A percentile compares a stretch with the other conserved stretches of the same genome.
phyloP scores from a whole-genome alignment of 129 eudicot species.

The Cynara cardunculus region DNA sequence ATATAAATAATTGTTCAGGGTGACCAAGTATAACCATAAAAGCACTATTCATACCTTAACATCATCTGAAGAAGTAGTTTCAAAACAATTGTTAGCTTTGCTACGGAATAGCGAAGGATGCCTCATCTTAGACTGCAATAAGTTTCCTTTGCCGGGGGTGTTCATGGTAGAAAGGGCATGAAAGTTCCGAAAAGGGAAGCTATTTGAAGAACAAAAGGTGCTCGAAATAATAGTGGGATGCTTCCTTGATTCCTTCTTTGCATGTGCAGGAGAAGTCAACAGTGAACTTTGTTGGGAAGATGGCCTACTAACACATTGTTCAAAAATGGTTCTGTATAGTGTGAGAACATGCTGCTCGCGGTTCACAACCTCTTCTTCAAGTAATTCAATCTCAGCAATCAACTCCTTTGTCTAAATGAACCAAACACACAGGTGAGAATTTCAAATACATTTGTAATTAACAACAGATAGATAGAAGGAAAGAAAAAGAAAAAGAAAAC shows the following conservation, averaged over 20 bases:
- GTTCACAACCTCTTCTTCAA: slow-evolving; percentile 86
- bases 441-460: slow-evolving; percentile 15
- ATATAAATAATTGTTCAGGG: not conserved
- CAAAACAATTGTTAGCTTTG: slow-evolving; percentile 33
- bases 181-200: slow-evolving; percentile 59
- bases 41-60: slow-evolving; percentile 37
- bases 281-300: slow-evolving; percentile 62
- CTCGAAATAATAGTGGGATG: slow-evolving; percentile 73
- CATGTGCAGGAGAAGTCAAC: slow-evolving; percentile 62
- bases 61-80: slow-evolving; percentile 33
- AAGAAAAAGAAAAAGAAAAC: not conserved
- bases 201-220: slow-evolving; percentile 84
- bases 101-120: slow-evolving; percentile 34
- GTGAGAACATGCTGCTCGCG: slow-evolving; percentile 87
- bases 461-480: not conserved
- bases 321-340: slow-evolving; percentile 74
- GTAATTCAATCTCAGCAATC: slow-evolving; percentile 79
- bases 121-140: slow-evolving; percentile 43
- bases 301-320: slow-evolving; percentile 63
- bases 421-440: not conserved
- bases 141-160: slow-evolving; percentile 42
- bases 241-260: slow-evolving; percentile 51
- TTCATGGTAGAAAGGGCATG: slow-evolving; percentile 49
- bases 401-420: slow-evolving; percentile 67
- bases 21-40: not conserved